Base-by-base conservation (phyloP, 1,284 basidiomycete species). In the Fomitopsis pinicola region DNA sequence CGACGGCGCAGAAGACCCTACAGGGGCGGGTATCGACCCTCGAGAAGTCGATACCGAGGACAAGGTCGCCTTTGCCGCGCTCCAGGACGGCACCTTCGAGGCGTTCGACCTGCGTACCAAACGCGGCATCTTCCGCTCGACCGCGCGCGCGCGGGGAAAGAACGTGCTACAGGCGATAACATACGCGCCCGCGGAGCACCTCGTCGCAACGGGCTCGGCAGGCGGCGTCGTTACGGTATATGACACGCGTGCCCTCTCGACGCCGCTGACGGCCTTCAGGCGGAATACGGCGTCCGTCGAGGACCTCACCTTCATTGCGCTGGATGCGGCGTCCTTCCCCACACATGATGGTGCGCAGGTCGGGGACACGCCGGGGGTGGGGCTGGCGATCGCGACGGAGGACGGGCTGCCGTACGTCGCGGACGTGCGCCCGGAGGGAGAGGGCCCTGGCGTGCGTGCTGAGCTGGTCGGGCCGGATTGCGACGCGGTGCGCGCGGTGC, bases 121-220 rank as follows among this genome's bases (percentile, higher is more conserved):
- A 58, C 71, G 68, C 4, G 73, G 79, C 0, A 70, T 81, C 2
- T 82, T 78, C 64, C 77, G 72, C 22, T 79, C 81, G n/a, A 26
- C 10, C 38, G 53, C 5, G 42, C 42, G 10, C 69, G 55, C 52
- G 17, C 62, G 61, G 58, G 54, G 61, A 68, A 40, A 45, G 65
- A n/a, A 72, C 77, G 2, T 82, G 5, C 72, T 90, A 28, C 76
- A 82, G 8, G 77, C 85, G n/a, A 79, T 90, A 42, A 75, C 80
- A 0, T 83, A 83, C 64, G 76, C 76, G 0, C 64, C 77, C 0
- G 58, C 68, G 0, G 71, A 75, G 42, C 72, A 75, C 35, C 69
- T 86, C 2, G 71, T 93, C 12, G 87, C 83, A 0, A 87, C 86
- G 2, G 91, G 89, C 0, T 82, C 85, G n/a, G 71, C 76, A 0